A percentile compares a stretch with the other conserved stretches of the same genome.
Conservation (phyloP, 352 stramenopile genomes). For the Aphanomyces astaci region DNA sequence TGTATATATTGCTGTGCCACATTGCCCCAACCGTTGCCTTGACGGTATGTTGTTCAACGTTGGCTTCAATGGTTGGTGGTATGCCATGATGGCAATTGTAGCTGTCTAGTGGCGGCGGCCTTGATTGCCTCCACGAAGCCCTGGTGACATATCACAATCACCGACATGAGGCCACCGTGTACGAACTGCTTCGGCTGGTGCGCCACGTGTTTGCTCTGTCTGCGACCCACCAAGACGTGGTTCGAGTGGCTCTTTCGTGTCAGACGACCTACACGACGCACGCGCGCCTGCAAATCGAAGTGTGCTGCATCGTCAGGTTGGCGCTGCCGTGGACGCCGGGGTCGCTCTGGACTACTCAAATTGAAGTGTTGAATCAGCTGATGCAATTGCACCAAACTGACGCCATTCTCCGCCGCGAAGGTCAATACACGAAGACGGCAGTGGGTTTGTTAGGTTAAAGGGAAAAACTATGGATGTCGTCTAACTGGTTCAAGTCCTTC, state of each 20-base stretch:
- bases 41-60: background rate
- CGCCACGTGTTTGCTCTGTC: slow-evolving; percentile 2
- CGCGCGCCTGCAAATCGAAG: slow-evolving; percentile 4
- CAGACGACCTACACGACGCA: background rate
- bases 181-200: slow-evolving; percentile 10
- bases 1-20: slow-evolving; percentile 19
- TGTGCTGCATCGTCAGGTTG: slow-evolving; percentile 14
- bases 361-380: background rate
- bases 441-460: background rate
- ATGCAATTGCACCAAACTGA: background rate
- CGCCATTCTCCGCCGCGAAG: background rate
- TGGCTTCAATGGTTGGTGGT: background rate
- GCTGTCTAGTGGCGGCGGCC: background rate
- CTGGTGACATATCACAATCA: background rate
- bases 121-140: background rate
- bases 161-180: background rate
- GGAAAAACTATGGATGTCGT: slow-evolving; percentile 14
- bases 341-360: background rate
- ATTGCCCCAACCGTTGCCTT: background rate
- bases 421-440: background rate
- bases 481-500: background rate
- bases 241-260: background rate
- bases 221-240: background rate
- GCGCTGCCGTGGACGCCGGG: background rate
- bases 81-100: background rate